Base-by-base conservation (phyloP, 768 basidiomycete species). In the Mycena rebaudengoi region DNA sequence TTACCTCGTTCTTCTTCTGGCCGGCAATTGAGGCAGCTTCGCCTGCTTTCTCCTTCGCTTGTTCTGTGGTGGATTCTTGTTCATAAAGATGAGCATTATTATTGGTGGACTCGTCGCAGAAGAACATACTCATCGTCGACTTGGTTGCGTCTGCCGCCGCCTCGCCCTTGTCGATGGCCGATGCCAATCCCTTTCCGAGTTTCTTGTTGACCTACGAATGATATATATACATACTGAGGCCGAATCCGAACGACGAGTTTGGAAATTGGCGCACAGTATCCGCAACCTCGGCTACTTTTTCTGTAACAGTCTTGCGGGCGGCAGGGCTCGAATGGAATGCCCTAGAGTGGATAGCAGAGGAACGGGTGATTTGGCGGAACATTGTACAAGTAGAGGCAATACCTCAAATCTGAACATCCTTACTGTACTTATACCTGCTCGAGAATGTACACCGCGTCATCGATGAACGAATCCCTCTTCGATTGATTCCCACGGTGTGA, bases 121-220 rank as follows among this genome's bases (percentile, higher is more conserved):
- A 48, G 26, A 40, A 62, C 76, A 12, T 32, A 83, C 85, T 75
- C 32, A 86, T 2, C 4, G 76, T 77, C 23, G 84, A 77, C 60
- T 84, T 83, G 2, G 82, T 77, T 11, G 74, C 64, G 53, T 78
- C 53, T 0, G 82, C 75, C 45, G 76, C 78, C 54, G 82, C 69
- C 68, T 85, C 80, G 0, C 84, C 83, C 14, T 72, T 79, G 23
- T 83, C 83, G 48, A 86, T 79, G 1, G 83, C 83, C 28, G 76
- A 78, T 13, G 83, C 84, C 14, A 85, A 69, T 3, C 78, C 77
- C 62, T 82, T 74, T 6, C 83, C 82, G 11, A 84, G 70, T 18
- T 78, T 80, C 66, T 78, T 79, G 60, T 82, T 84, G 0, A 84
- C 77, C 83, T 85, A 45, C 6, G 45, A 16, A 11, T 21, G n/a